A percentile compares a stretch with the other conserved stretches of the same genome.
These are phyloP conservation scores for Exophiala mesophila DNA, from an alignment of 2,329 filamentous ascomycete genomes.

Conservation along the genomic window DNA sequence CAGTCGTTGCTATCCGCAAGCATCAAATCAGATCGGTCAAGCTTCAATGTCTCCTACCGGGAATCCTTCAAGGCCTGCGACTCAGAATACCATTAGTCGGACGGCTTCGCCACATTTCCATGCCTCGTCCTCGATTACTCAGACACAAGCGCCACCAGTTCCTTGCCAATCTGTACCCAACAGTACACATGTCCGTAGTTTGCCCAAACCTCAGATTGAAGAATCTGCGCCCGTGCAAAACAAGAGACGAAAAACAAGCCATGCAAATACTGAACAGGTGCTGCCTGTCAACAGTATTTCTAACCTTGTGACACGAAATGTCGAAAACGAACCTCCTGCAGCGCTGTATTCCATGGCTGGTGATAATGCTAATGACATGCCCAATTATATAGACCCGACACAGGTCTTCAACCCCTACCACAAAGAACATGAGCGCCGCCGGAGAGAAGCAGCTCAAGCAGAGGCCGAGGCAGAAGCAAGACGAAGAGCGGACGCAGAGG, in stretches of 20 bases:
- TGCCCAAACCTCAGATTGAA: background rate
- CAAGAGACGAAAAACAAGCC: background rate
- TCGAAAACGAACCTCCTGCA: slow-evolving; percentile 11
- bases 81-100: background rate
- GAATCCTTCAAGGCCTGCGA: slow-evolving; percentile 1
- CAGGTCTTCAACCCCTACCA: slow-evolving; percentile 52
- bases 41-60: slow-evolving; percentile 11
- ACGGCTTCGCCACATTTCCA: slow-evolving; percentile 18
- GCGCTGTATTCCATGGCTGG: slow-evolving; percentile 5
- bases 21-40: slow-evolving; percentile 1
- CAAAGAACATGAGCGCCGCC: slow-evolving; percentile 42
- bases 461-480: slow-evolving; percentile 29
- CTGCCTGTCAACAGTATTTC: slow-evolving; percentile 20
- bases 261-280: background rate
- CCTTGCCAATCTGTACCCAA: slow-evolving; percentile 1
- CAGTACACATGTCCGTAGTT: background rate
- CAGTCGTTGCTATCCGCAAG: slow-evolving; percentile 13
- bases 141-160: slow-evolving; percentile 4
- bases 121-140: slow-evolving; percentile 1
- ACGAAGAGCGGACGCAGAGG: slow-evolving; percentile 9
- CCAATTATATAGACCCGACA: slow-evolving; percentile 49
- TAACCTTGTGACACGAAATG: slow-evolving; percentile 16
- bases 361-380: slow-evolving; percentile 26
- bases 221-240: slow-evolving; percentile 4
- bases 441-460: slow-evolving; percentile 33